Base-by-base conservation (phyloP, 768 basidiomycete genomes). In the Suillus lakei region DNA sequence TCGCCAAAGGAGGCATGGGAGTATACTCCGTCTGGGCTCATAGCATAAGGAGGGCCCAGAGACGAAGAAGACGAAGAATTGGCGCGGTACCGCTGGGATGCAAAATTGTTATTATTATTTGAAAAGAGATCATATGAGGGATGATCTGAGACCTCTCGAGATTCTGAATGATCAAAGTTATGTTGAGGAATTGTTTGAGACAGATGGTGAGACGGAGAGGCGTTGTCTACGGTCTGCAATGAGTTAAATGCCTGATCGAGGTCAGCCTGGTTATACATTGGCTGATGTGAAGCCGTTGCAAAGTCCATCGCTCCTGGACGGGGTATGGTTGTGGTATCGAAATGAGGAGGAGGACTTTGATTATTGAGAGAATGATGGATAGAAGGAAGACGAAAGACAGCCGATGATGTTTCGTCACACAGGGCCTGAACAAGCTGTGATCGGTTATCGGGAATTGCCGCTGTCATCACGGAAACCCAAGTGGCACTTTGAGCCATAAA, bases 1-100 rank as follows among this genome's bases (percentile, higher is more conserved):
- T 91, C 91, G 21, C 78, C 76, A 76, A 91, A 91, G 48, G 85
- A 81, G 44, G 84, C 70, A 65, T 87, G 86, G 4, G 85, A 75
- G 75, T 91, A 92, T 50, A 91, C 75, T 64, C 79, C 62, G 68
- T 93, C 88, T 34, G 83, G 79, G 68, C 81, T 78, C 65, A 90
- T 83, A 55, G 75, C 76, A 73, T 87, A 90, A 66, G 74, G 77
- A 53, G 84, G 85, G n/a, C 80, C 84, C 12, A 90, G 81, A n/a
- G 88, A 89, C 8, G 89, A 88, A 28, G 88, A 87, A 0, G 90
- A 90, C 60, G 90, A 88, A 38, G 88, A 88, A 80, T 90, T 90
- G 51, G 88, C 82, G 66, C 89, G 86, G 78, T 91, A 91, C 70
- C 90, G 87, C 65, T 85, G 81, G 53, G 85, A 84, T 59, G 79